Conservation (phyloP, 2,329 filamentous ascomycete species). For the Ophiognomonia clavigignenti-juglandacearum region DNA sequence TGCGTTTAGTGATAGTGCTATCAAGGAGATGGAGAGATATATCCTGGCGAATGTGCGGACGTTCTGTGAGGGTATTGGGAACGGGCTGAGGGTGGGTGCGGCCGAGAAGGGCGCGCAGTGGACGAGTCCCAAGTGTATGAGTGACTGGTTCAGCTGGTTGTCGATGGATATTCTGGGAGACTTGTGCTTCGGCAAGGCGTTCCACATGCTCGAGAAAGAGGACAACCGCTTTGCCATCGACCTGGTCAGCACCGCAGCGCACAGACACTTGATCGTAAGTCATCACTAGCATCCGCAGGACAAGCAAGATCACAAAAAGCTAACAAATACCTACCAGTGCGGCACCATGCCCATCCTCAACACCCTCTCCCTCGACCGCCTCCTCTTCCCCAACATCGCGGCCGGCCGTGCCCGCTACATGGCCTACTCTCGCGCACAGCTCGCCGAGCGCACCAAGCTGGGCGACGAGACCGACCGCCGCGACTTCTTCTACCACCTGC, state of each 20-base stretch:
- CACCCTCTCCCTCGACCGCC: constrained; percentile 60
- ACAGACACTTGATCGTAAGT: constrained; percentile 62
- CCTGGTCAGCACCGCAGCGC: constrained; percentile 63
- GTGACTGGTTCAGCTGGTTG: constrained; percentile 57
- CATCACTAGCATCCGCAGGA: background rate
- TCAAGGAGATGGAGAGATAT: constrained; percentile 64
- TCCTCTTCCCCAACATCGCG: constrained; percentile 64
- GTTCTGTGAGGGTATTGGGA: constrained; percentile 56
- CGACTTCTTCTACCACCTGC: constrained; percentile 72
- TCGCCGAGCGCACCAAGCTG: constrained; percentile 60
- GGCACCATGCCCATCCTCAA: constrained; percentile 68
- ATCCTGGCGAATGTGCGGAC: constrained; percentile 62
- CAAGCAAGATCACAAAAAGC: background rate
- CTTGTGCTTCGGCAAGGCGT: constrained; percentile 57
- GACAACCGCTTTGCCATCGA: constrained; percentile 63
- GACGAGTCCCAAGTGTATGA: constrained; percentile 57
- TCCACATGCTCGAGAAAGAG: constrained; percentile 54
- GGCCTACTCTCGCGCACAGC: constrained; percentile 63
- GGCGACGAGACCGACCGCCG: constrained; percentile 63
- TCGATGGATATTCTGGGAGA: constrained; percentile 60
- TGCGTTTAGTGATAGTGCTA: constrained; percentile 62
- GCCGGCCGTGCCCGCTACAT: constrained; percentile 65
- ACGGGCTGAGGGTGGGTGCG: constrained; percentile 32
- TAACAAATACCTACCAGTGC: constrained; percentile 43
- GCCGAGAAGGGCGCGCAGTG: constrained; percentile 40